These are phyloP conservation scores for Lactarius pseudohatsudake DNA, from an alignment of 768 basidiomycete genomes.

Conservation along the genomic window DNA sequence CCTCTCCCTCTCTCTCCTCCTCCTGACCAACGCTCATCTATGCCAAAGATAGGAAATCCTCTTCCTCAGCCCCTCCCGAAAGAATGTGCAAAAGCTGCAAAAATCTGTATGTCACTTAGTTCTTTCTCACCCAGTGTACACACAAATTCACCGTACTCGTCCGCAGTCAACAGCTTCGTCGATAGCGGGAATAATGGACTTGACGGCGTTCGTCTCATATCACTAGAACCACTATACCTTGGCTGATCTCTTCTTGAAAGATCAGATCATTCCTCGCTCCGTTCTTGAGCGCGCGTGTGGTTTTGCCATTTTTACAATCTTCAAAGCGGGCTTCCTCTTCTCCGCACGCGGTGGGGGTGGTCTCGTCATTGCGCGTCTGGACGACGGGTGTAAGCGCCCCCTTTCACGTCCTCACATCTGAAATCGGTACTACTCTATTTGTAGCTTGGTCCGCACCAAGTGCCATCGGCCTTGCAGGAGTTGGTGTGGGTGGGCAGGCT, in stretches of 20 bases:
- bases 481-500: conserved; percentile 82
- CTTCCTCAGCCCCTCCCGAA: conserved; percentile 65
- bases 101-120: conserved; percentile 62
- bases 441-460: conserved; percentile 91
- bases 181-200: conserved; percentile 78
- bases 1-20: not conserved
- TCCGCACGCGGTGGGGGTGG: conserved; percentile 82
- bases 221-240: not conserved
- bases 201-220: conserved; percentile 57
- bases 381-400: conserved; percentile 69
- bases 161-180: conserved; percentile 79
- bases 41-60: conserved; percentile 46
- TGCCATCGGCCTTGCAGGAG: conserved; percentile 90
- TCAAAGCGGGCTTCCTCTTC: conserved; percentile 71
- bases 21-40: not conserved
- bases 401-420: not conserved
- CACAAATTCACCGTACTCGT: conserved; percentile 16
- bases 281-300: conserved; percentile 62
- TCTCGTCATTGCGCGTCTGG: conserved; percentile 80
- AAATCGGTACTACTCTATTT: conserved; percentile 2
- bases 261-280: conserved; percentile 53
- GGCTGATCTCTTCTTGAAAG: not conserved
- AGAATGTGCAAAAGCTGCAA: conserved; percentile 85
- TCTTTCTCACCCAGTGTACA: not conserved
- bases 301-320: conserved; percentile 89